Evolutionary conservation across 495 filamentous ascomycete genomes (phyloP), one percentile per base, ranked within the genome.

Genomic region (Podospora pseudocomata): DNA sequence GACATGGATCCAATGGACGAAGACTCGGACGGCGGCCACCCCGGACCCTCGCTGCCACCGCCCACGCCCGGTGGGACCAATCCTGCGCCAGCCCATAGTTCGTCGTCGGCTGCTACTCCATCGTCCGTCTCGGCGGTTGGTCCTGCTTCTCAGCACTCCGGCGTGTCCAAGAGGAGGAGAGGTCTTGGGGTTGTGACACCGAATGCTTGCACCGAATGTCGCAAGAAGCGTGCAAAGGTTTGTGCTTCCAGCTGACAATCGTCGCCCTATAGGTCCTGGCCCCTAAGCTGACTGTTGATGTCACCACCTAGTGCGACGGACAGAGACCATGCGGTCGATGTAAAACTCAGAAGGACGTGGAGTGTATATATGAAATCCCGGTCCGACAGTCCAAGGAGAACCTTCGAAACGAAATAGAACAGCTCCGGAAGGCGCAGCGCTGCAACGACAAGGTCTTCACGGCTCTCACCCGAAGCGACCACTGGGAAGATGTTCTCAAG

Each of bases 151-250:
- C 34, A 63, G 53, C 26, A 64, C 20, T 27, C 32, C 49, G 72
- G 73, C 27, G 67, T 77, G 5, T 81, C 80, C 4, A 84, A 82
- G 69, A 72, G 83, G 23, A 77, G 81, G 66, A 79, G 85, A 60
- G 85, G 85, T 18, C 69, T 83, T 4, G 84, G 84, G 16, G 73
- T 85, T 6, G 84, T 87, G 6, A 87, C 85, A 4, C 80, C 80
- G 44, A 87, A 85, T 67, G 85, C 85, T 1, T 87, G 85, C 71
- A 86, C 82, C 30, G 85, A 86, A 72, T 87, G 85, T 68, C 79
- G 84, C 19, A 87, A 87, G 76, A 87, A 86, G 67, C 80, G 85
- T 65, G 82, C 83, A 58, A 87, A 87, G 79, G 83, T 83, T 70
- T 19, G 76, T 23, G 16, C 67, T 65, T 54, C 28, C 32, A 32